Evolutionary conservation across 495 filamentous ascomycete genomes (phyloP).

Genomic region (Chaetomium tenue): DNA sequence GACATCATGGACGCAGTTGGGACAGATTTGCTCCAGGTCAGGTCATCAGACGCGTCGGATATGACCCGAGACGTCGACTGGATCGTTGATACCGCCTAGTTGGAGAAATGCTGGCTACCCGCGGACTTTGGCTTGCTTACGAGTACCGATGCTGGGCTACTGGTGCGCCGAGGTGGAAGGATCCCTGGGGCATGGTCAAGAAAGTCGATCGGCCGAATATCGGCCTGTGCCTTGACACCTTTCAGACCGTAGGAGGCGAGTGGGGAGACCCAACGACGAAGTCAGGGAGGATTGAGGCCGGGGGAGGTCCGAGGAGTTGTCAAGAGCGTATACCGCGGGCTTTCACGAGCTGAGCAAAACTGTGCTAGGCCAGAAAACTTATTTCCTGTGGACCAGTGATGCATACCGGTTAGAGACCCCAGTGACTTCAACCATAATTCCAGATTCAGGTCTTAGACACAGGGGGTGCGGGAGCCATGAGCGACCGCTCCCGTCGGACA

Average conservation of each 20-base stretch:
- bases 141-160: constrained; percentile 83
- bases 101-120: constrained; percentile 61
- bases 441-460: constrained; percentile 52
- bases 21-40: constrained; percentile 75
- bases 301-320: constrained; percentile 40
- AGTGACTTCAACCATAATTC: constrained; percentile 40
- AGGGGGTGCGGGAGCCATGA: constrained; percentile 70
- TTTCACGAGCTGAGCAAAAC: constrained; percentile 54
- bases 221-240: constrained; percentile 78
- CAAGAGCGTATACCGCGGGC: constrained; percentile 50
- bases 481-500: constrained; percentile 60
- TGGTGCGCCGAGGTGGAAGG: constrained; percentile 64
- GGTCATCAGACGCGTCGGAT: constrained; percentile 63
- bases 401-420: constrained; percentile 64
- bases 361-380: constrained; percentile 70
- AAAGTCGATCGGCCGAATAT: constrained; percentile 62
- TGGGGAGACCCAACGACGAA: constrained; percentile 70
- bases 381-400: constrained; percentile 72
- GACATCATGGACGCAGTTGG: constrained; percentile 68
- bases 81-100: constrained; percentile 62
- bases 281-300: constrained; percentile 53
- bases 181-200: constrained; percentile 65
- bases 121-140: constrained; percentile 64
- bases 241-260: constrained; percentile 74
- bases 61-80: constrained; percentile 49